phyloP scores from a whole-genome alignment of 176 grass and related monocot genomes.

The Bothriochloa decipiens region DNA sequence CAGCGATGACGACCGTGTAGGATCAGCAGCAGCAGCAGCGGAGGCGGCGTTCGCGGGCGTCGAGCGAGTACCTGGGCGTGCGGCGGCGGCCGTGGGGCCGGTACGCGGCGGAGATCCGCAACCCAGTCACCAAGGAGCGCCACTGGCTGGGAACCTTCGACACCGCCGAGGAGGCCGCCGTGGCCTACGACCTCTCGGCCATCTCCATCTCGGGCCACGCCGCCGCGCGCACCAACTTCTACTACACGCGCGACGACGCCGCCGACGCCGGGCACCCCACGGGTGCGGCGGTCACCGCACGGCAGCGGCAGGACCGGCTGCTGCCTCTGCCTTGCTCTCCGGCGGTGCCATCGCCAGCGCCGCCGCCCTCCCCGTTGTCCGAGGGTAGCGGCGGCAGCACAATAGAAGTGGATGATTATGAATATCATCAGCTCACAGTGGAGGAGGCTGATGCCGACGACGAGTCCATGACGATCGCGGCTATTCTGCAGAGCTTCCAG shows the following conservation, averaged over 20 bases:
- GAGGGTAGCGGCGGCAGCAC: neutral
- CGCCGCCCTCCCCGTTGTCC: neutral
- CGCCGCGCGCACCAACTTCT: conserved; percentile 68
- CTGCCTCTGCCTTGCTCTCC: neutral
- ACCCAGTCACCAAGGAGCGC: conserved; percentile 81
- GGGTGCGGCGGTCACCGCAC: neutral
- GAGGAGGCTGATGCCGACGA: conserved; percentile 40
- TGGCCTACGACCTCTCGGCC: conserved; percentile 71
- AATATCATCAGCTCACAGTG: neutral
- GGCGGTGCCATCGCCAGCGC: neutral
- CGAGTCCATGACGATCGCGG: conserved; percentile 75
- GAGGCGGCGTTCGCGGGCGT: conserved; percentile 57
- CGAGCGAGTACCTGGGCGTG: conserved; percentile 77
- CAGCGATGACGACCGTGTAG: conserved; percentile 42
- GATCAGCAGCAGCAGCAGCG: neutral
- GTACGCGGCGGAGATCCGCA: conserved; percentile 73
- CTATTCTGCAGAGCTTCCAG: conserved; percentile 74
- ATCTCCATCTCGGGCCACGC: conserved; percentile 61
- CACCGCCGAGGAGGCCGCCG: conserved; percentile 68
- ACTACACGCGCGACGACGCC: conserved; percentile 37
- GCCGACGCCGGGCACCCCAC: neutral
- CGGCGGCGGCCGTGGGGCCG: conserved; percentile 69
- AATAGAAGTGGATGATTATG: neutral
- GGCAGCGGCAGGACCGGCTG: neutral
- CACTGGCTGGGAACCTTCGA: conserved; percentile 80